These are phyloP conservation scores for Cladosporium sp. DNA, from an alignment of 2,329 filamentous ascomycete genomes.

Conservation along the genomic window DNA sequence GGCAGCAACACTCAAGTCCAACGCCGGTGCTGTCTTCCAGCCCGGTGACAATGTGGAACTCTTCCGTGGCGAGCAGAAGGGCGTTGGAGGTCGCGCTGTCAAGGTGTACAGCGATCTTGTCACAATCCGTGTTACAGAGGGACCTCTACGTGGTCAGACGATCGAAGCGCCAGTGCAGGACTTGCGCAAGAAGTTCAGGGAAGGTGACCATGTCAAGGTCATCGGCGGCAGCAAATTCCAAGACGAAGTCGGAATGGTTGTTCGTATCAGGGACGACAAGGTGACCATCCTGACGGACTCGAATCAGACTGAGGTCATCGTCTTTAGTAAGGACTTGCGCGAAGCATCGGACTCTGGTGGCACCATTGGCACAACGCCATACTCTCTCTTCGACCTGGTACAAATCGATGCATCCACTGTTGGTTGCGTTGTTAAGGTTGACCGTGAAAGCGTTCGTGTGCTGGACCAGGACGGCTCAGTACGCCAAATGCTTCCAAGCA, in stretches of 20 bases:
- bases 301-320: constrained; percentile 87
- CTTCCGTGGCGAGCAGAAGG: constrained; percentile 90
- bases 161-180: constrained; percentile 93
- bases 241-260: constrained; percentile 95
- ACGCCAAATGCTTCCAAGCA: constrained; percentile 79
- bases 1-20: constrained; percentile 82
- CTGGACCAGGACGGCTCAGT: constrained; percentile 85
- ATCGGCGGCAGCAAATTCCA: constrained; percentile 91
- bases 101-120: constrained; percentile 90
- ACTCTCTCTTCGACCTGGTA: constrained; percentile 86
- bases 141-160: constrained; percentile 72
- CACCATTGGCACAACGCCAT: constrained; percentile 78
- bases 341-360: constrained; percentile 90
- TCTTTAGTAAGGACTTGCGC: constrained; percentile 94
- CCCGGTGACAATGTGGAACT: constrained; percentile 96
- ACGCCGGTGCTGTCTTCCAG: constrained; percentile 75
- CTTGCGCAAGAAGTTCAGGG: constrained; percentile 83
- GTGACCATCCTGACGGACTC: constrained; percentile 92
- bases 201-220: constrained; percentile 97
- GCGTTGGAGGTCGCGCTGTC: constrained; percentile 77
- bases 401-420: constrained; percentile 91
- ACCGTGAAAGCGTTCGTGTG: constrained; percentile 84
- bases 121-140: constrained; percentile 72
- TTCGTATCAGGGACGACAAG: constrained; percentile 85
- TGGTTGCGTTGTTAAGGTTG: constrained; percentile 89